Percentiles rank a stretch among this genome's conserved stretches.
Conservation (phyloP, 768 basidiomycete species). For the Rhizopogon vesiculosus region DNA sequence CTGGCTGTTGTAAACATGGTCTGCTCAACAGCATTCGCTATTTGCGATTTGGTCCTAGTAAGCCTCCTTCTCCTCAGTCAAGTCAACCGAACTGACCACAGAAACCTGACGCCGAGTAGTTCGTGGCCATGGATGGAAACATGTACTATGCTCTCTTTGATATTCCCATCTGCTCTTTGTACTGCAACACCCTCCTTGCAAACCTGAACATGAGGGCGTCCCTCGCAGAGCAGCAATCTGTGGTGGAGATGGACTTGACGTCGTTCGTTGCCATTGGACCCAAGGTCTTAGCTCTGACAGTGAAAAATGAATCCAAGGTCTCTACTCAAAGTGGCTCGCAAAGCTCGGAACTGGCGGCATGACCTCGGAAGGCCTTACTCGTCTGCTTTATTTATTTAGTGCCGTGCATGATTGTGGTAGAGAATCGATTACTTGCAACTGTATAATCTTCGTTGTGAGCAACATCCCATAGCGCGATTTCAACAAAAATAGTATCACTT, state of each 20-base stretch:
- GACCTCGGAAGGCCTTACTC: background rate
- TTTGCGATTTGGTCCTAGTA: background rate
- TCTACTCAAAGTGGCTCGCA: background rate
- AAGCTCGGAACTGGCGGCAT: background rate
- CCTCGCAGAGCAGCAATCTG: background rate
- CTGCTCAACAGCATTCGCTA: background rate
- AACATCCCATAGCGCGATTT: no score
- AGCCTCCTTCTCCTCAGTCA: background rate
- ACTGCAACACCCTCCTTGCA: slow-evolving; percentile 14
- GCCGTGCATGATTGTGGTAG: background rate
- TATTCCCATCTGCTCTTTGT: slow-evolving; percentile 14
- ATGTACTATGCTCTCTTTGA: slow-evolving; percentile 4
- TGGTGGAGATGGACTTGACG: background rate
- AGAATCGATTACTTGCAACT: no score
- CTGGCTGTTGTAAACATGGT: background rate
- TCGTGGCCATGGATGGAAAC: background rate
- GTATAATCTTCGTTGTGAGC: no score
- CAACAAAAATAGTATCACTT: no score
- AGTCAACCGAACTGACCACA: background rate
- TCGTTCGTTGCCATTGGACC: background rate
- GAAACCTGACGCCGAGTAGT: background rate
- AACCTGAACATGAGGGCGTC: slow-evolving; percentile 11
- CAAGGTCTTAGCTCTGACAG: background rate
- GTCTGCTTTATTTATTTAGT: background rate
- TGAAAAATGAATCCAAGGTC: background rate